Evolutionary conservation across 805 yeast species (phyloP).

Genomic region (Wickerhamia fluorescens): DNA sequence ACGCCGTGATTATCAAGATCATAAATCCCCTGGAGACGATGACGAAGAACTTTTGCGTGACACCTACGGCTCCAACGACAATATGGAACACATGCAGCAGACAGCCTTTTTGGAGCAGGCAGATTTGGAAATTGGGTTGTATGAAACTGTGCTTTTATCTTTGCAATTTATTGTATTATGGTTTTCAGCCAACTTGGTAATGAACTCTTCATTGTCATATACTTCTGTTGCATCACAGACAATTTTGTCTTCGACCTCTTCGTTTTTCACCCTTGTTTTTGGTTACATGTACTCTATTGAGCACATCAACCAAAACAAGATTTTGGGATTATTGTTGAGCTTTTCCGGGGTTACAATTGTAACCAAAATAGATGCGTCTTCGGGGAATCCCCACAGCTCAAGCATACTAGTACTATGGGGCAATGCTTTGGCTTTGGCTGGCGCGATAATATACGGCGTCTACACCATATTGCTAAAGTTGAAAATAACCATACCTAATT

Average conservation of each 20-base stretch:
- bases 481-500: slow-evolving; percentile 39
- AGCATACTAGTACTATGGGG: slow-evolving; percentile 45
- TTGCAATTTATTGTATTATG: slow-evolving; percentile 80
- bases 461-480: slow-evolving; percentile 81
- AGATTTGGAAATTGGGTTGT: slow-evolving; percentile 27
- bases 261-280: slow-evolving; percentile 82
- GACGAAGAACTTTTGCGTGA: slow-evolving; percentile 21
- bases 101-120: slow-evolving; percentile 1
- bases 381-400: slow-evolving; percentile 18
- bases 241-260: slow-evolving; percentile 83
- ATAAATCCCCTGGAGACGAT: slow-evolving; percentile 10
- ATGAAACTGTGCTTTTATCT: slow-evolving; percentile 68
- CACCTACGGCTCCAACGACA: slow-evolving; percentile 18
- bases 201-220: slow-evolving; percentile 79
- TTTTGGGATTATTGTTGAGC: slow-evolving; percentile 63
- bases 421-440: slow-evolving; percentile 69
- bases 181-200: slow-evolving; percentile 85
- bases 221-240: slow-evolving; percentile 95
- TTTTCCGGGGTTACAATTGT: slow-evolving; percentile 76
- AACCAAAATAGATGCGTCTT: slow-evolving; percentile 56
- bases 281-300: slow-evolving; percentile 75
- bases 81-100: slow-evolving; percentile 9
- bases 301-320: slow-evolving; percentile 53
- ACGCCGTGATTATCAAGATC: slow-evolving; percentile 18
- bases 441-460: slow-evolving; percentile 87